Base-by-base conservation (phyloP, 2,329 filamentous ascomycete genomes). In the Trichophyton benhamiae region DNA sequence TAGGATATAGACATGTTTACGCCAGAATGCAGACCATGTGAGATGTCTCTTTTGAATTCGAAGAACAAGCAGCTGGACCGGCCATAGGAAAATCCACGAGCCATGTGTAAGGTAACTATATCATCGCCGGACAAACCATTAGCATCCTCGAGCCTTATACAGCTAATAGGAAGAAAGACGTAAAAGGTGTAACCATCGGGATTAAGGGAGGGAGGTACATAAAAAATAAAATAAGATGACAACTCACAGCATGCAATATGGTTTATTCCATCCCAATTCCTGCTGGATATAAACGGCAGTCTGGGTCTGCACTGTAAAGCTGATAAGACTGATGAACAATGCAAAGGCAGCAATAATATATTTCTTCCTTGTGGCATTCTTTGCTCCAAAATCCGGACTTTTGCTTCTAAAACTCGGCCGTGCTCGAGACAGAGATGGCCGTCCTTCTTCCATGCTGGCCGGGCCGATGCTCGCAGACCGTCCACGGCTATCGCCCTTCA, bases 201-300 rank as follows among this genome's bases (percentile, higher is more conserved):
- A 73, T 77, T 9, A 13, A 2, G 33, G n/a, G 41, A 44, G 41
- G 15, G 41, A 17, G 27, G 27, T 6, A 30, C 27, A 30, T 7
- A 30, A 30, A 30, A 27, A 27, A 27, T 27, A 44, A 44, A 44
- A 44, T 7, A 33, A 38, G 33, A 6, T 17, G 13, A n/a, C 41
- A 63, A 75, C 74, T 77, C 77, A 96, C 80, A 99, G 84, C 94
- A 99, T 99, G 79, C 90, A 95, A 78, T 96, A 99, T n/a, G 94
- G 89, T 78, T 99, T 99, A 77, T 95, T 84, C 94, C 94, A 99
- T 65, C 88, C 85, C 65, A 96, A 77, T 63, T 94, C 86, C 72
- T 92, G 87, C 77, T 97, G 92, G 64, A 99, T 94, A 76, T 96
- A 91, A 8, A 95, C 86, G 9, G 91, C 92, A 60, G 95, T 90